Evolutionary conservation across 2,329 filamentous ascomycete species (phyloP).

Genomic region (Byssothecium circinans): DNA sequence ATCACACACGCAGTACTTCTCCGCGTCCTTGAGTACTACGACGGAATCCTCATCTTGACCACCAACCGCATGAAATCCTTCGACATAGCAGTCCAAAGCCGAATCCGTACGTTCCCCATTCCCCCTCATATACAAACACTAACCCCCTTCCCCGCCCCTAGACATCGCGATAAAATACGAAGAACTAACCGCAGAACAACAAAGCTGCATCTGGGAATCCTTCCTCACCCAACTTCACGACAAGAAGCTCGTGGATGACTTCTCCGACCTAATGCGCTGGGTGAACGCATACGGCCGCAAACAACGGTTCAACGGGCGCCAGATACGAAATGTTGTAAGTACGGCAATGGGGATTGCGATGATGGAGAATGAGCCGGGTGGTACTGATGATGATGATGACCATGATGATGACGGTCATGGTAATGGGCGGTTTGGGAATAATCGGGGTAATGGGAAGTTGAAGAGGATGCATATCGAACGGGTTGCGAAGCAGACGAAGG

Average conservation of each 20-base stretch:
- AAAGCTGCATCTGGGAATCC: conserved; percentile 20
- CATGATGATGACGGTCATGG: too few relatives aligned
- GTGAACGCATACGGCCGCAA: not conserved
- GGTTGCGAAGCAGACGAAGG: conserved; percentile 3
- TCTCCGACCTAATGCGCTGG: conserved; percentile 27
- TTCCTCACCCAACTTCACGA: conserved; percentile 45
- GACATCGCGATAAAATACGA: conserved; percentile 49
- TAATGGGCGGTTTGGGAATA: too few relatives aligned
- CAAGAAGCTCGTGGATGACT: conserved; percentile 26
- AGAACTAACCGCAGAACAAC: conserved; percentile 44
- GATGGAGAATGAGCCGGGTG: not conserved
- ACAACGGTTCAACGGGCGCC: conserved; percentile 38
- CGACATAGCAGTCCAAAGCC: conserved; percentile 41
- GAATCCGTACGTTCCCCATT: conserved; percentile 14
- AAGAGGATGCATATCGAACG: conserved; percentile 1
- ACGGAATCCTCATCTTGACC: conserved; percentile 47
- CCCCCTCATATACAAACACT: not conserved
- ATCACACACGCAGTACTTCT: conserved; percentile 28
- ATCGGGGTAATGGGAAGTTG: conserved; percentile 2
- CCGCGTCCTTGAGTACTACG: conserved; percentile 45
- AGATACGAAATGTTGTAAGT: conserved; percentile 40
- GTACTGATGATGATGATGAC: too few relatives aligned
- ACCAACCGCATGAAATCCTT: conserved; percentile 44
- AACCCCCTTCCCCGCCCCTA: conserved; percentile 9
- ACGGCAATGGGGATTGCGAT: conserved; percentile 7